These are phyloP conservation scores for Hura crepitans DNA, from an alignment of 441 rosid species.

Conservation along the genomic window DNA sequence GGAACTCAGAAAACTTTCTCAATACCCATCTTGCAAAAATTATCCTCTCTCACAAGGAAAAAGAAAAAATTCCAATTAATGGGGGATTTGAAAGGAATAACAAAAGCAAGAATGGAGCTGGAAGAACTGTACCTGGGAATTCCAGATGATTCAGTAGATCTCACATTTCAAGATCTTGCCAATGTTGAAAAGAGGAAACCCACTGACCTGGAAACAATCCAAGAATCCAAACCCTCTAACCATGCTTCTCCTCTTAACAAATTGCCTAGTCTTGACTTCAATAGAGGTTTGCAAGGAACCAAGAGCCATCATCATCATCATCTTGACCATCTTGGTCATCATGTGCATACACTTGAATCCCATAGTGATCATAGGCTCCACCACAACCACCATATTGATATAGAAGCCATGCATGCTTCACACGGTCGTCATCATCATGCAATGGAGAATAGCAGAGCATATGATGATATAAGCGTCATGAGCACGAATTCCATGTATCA, in stretches of 20 bases:
- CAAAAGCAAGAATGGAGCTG: slow-evolving; percentile 51
- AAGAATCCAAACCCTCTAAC: slow-evolving; percentile 24
- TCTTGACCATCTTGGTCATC: background rate
- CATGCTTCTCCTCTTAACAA: slow-evolving; percentile 24
- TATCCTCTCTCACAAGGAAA: too few relatives aligned
- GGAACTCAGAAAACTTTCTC: background rate
- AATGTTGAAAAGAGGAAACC: slow-evolving; percentile 28
- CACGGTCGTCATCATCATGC: slow-evolving; percentile 12
- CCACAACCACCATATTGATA: background rate
- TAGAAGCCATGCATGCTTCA: background rate
- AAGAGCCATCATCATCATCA: slow-evolving; percentile 16
- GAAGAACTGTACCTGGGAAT: slow-evolving; percentile 57
- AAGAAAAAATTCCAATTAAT: slow-evolving; percentile 16
- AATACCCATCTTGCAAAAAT: background rate
- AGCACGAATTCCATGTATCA: slow-evolving; percentile 36
- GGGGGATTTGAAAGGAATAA: slow-evolving; percentile 38
- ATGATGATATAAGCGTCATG: slow-evolving; percentile 37
- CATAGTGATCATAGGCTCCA: background rate
- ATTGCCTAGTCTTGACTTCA: slow-evolving; percentile 54
- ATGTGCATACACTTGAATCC: background rate
- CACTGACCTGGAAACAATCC: slow-evolving; percentile 23
- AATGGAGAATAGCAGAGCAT: slow-evolving; percentile 26
- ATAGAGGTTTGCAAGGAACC: slow-evolving; percentile 31
- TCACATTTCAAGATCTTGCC: slow-evolving; percentile 58
- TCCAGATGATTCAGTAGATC: slow-evolving; percentile 72